Conservation (phyloP, 148 eudicot genomes). For the Drosera capensis region DNA sequence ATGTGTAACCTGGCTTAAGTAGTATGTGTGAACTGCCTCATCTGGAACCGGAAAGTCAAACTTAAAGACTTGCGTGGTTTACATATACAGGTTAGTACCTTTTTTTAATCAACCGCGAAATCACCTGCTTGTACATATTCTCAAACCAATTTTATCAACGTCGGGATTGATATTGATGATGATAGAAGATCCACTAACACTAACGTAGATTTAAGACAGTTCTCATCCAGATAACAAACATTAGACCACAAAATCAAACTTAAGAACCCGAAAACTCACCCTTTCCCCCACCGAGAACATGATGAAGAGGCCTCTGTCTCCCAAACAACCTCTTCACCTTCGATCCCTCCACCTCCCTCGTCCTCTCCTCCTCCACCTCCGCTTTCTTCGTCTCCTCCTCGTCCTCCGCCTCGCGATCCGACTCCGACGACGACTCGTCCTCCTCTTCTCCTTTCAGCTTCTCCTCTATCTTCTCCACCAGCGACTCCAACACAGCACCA, state of each 20-base stretch:
- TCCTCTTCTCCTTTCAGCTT: too few species aligned
- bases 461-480: not conserved
- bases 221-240: not conserved
- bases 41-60: too few species aligned
- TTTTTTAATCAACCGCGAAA: too few species aligned
- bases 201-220: not conserved
- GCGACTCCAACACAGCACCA: not conserved
- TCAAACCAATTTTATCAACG: too few species aligned
- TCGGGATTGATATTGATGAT: too few species aligned
- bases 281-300: conserved; percentile 2
- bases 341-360: not conserved
- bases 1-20: too few species aligned
- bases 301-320: conserved; percentile 1
- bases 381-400: not conserved
- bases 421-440: not conserved
- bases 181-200: too few species aligned
- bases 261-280: not conserved
- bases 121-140: too few species aligned
- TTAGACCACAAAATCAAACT: not conserved
- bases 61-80: too few species aligned
- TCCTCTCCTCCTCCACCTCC: not conserved
- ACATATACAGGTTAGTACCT: too few species aligned
- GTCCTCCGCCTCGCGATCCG: not conserved
- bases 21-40: too few species aligned
- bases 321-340: not conserved